These are phyloP conservation scores for Aspergillus sparsus DNA, from an alignment of 495 filamentous ascomycete species.

Conservation along the genomic window DNA sequence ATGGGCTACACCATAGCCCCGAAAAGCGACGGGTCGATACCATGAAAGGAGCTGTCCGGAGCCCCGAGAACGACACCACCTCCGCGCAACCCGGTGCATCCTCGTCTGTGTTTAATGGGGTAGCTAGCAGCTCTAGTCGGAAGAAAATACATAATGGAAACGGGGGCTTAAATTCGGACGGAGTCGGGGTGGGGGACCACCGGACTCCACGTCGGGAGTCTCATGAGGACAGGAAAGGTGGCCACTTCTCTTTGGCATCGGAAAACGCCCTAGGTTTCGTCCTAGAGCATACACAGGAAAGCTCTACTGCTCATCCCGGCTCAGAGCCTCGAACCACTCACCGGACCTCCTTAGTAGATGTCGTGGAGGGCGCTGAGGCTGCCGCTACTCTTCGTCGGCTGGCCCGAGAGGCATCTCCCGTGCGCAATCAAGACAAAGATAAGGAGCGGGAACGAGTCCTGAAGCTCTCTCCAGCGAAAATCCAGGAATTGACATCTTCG, in stretches of 20 bases:
- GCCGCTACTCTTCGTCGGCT: conserved; percentile 15
- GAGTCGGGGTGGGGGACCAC: conserved; percentile 3
- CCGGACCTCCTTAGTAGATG: conserved; percentile 26
- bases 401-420: conserved; percentile 23
- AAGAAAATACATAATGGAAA: conserved; percentile 8
- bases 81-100: conserved; percentile 4
- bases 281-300: conserved; percentile 22
- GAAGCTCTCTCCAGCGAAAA: conserved; percentile 54
- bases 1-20: neutral
- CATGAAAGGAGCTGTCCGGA: neutral
- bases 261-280: conserved; percentile 28
- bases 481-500: conserved; percentile 57
- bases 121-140: neutral
- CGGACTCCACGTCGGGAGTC: conserved; percentile 4
- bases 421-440: conserved; percentile 23
- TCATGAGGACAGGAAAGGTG: conserved; percentile 21
- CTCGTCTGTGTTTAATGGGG: neutral
- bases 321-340: conserved; percentile 11
- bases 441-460: conserved; percentile 46
- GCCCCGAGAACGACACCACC: neutral
- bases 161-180: neutral
- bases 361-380: conserved; percentile 23
- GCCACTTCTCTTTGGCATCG: conserved; percentile 18
- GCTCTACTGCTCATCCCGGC: neutral
- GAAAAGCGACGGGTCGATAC: conserved; percentile 9